Evolutionary conservation across 116 monocot species (phyloP), one percentile per base, ranked within the genome.

Genomic region (Papilionanthe hybrid): DNA sequence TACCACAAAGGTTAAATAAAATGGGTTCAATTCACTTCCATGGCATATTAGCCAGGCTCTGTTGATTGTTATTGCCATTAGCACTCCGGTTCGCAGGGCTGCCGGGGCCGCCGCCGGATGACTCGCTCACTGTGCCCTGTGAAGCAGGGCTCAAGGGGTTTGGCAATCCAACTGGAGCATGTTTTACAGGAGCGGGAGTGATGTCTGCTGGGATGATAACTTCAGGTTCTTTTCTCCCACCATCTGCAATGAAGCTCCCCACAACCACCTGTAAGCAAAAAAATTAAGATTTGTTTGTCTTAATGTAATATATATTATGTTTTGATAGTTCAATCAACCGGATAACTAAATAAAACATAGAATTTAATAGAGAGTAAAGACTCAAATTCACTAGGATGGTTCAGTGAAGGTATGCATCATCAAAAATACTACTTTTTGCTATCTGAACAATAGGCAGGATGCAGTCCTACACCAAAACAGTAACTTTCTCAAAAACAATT

Each of bases 31-130:
- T 15, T 86, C 66, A 89, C 82, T 89, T 89, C 89, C 89, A 89
- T 42, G 79, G 84, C 65, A 89, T 84, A 75, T 28, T 86, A 0
- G 79, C 73, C 75, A 89, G 58, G 17, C 78, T 68, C 10, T 57
- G 86, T 30, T 84, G 84, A 19, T 49, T 69, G 81, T 63, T 85
- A 67, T 89, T 86, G 25, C 50, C 75, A 49, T 75, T 82, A 0
- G 75, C 78, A 75, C 86, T 82, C 41, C 82, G 86, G 68, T 86
- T 84, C 11, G 82, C 53, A 25, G 89, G 89, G 80, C 89, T 89
- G 75, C 84, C 84, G 9, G 86, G 82, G 5, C 85, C 81, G 6
- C 88, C 89, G 11, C 85, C 82, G 9, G 89, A 86, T 57, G 86
- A 84, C 75, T 89, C 89, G 15, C 89, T 88, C 76, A 88, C 27